Conservation (phyloP, 495 filamentous ascomycete genomes). For the Podospora tetraspora region DNA sequence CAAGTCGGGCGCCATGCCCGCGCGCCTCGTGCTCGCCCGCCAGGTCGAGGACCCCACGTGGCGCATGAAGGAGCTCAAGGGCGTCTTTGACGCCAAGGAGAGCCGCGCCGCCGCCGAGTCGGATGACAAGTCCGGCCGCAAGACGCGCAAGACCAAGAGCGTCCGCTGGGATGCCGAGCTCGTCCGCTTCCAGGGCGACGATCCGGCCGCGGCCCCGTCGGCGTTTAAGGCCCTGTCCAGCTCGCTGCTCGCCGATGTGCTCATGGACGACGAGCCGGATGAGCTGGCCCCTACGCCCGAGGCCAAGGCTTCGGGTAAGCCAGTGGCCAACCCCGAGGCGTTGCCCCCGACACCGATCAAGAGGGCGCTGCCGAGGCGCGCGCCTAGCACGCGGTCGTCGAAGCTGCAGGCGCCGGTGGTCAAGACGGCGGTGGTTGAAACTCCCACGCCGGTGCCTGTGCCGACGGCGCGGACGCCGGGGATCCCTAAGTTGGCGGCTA, state of each 20-base stretch:
- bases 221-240: slow-evolving; percentile 15
- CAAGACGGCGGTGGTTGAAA: slow-evolving; percentile 9
- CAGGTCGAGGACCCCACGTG: slow-evolving; percentile 25
- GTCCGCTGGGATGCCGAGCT: slow-evolving; percentile 30
- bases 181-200: slow-evolving; percentile 24
- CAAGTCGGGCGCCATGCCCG: slow-evolving; percentile 39
- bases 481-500: background rate
- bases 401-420: slow-evolving; percentile 20
- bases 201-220: background rate
- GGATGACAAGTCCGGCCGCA: slow-evolving; percentile 1
- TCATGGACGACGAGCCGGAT: slow-evolving; percentile 11
- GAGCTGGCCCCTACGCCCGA: slow-evolving; percentile 11
- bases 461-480: background rate
- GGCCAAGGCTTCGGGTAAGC: background rate
- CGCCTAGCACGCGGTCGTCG: slow-evolving; percentile 18
- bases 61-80: slow-evolving; percentile 29
- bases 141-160: slow-evolving; percentile 20
- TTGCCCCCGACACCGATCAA: background rate
- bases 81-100: slow-evolving; percentile 25
- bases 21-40: slow-evolving; percentile 25
- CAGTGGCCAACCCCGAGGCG: background rate
- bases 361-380: slow-evolving; percentile 5
- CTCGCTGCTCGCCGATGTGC: slow-evolving; percentile 18
- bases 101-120: background rate
- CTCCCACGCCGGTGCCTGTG: background rate